phyloP scores from a whole-genome alignment of 2,329 filamentous ascomycete species.

The Conoideocrella luteorostrata region DNA sequence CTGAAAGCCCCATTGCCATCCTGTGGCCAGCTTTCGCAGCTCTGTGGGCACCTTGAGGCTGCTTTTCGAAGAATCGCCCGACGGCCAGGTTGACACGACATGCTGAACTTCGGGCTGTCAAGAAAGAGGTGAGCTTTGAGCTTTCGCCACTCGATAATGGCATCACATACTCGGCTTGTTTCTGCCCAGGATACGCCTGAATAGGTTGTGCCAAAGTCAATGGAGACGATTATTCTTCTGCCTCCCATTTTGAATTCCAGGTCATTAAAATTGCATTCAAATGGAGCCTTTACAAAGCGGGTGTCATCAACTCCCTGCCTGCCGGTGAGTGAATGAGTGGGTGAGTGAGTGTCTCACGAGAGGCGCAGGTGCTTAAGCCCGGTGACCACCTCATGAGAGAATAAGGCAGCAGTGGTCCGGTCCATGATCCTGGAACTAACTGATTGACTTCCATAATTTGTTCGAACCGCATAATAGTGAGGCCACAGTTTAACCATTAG shows the following conservation, averaged over 20 bases:
- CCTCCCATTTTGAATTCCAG: conserved; percentile 20
- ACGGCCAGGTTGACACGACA: conserved; percentile 40
- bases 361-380: no score
- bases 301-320: no score
- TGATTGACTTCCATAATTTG: no score
- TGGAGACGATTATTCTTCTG: conserved; percentile 42
- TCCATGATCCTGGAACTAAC: no score
- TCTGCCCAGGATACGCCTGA: conserved; percentile 48
- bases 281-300: background rate
- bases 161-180: conserved; percentile 30
- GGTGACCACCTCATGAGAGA: no score
- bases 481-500: background rate
- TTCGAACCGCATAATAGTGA: no score
- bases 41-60: conserved; percentile 44
- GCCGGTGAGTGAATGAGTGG: no score
- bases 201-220: conserved; percentile 53
- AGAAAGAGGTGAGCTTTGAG: no score
- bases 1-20: conserved; percentile 45
- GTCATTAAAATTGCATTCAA: background rate
- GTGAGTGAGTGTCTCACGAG: no score
- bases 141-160: no score
- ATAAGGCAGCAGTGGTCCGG: no score
- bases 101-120: conserved; percentile 33
- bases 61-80: conserved; percentile 23
- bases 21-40: conserved; percentile 33